Evolutionary conservation across 202 grass and related monocot species (phyloP), one percentile per base, ranked within the genome.

Genomic region (Musa balbisiana): DNA sequence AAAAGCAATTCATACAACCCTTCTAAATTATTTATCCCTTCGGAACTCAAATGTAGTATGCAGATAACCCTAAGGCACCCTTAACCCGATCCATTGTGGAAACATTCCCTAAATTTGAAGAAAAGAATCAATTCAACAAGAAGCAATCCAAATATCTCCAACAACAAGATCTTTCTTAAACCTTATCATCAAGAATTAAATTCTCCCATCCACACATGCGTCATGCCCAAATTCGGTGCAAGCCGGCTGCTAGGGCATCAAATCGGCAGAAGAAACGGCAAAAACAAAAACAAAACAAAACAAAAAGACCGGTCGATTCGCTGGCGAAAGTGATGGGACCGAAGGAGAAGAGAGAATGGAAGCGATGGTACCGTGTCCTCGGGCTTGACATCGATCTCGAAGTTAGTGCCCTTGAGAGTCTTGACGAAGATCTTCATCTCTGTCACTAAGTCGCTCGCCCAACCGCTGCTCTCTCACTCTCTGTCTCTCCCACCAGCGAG

Each of bases 351-450:
- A 29, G 29, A 67, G 27, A 12, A 29, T 6, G 33, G 64, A 6
- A 16, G 12, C 11, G 64, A 67, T 17, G 56, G 24, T 67, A 67
- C 64, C 64, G 64, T 67, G 71, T 85, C 69, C 55, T 88, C 85
- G 19, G 85, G 83, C 49, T 62, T 80, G 26, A 85, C 95, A 78
- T 94, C 95, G 87, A 98, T 92, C 95, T 98, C 87, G 83, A 98
- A 98, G 81, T 26, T 94, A 1, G 95, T 90, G 80, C 95, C 95
- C 86, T 98, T 98, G 3, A 98, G 88, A 53, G 90, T 98, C 82
- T 98, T 98, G 55, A 98, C 95, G 81, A 88, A 88, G 51, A 98
- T 79, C 95, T 94, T 98, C 95, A 94, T 98, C 24, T 86, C 62
- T 49, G 25, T 12, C 25, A 13, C 63, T 72, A 81, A 51, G 17